These are phyloP conservation scores for Solanum paucissectum DNA, from an alignment of 257 asterid species.

Conservation along the genomic window DNA sequence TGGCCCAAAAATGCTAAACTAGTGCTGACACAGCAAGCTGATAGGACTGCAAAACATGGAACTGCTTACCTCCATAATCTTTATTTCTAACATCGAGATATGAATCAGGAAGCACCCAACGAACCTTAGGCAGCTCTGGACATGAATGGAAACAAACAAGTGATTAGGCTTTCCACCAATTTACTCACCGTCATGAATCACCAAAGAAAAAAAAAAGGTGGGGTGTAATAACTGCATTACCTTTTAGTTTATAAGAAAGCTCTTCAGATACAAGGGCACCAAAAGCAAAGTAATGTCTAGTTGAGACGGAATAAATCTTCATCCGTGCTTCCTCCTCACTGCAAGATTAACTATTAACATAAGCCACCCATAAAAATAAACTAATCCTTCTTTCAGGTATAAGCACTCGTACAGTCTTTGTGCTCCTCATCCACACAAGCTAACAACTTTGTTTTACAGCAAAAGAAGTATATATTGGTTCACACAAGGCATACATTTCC, in stretches of 20 bases:
- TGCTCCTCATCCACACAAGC: neutral
- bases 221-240: neutral
- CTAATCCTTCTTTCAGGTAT: neutral
- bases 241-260: constrained; percentile 5
- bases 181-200: neutral
- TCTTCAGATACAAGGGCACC: constrained; percentile 9
- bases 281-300: constrained; percentile 5
- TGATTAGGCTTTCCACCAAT: neutral
- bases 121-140: constrained; percentile 69
- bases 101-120: constrained; percentile 99
- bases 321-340: constrained; percentile 93
- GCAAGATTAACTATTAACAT: neutral
- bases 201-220: neutral
- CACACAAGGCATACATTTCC: neutral
- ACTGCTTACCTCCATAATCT: constrained; percentile 80
- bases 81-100: constrained; percentile 83
- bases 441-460: neutral
- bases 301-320: constrained; percentile 36
- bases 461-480: neutral
- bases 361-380: neutral
- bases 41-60: neutral
- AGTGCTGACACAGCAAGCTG: neutral
- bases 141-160: neutral
- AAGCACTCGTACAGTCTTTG: neutral
- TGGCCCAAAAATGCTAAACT: neutral